A percentile compares a stretch with the other conserved stretches of the same genome.
These are phyloP conservation scores for Linderniella brevidens DNA, from an alignment of 257 asterid genomes.

Conservation along the genomic window DNA sequence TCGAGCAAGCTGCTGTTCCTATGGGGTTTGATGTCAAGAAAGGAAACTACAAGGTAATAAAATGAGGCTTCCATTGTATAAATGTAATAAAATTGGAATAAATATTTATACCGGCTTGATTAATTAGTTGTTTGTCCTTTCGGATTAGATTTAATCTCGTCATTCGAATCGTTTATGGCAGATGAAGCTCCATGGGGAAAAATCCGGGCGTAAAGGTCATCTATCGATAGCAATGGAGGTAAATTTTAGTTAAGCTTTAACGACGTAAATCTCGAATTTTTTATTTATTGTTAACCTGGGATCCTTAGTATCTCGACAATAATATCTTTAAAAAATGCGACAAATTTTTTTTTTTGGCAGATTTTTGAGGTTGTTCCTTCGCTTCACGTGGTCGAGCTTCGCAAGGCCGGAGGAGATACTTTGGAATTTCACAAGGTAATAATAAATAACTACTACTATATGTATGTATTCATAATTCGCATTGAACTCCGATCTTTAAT, in stretches of 20 bases:
- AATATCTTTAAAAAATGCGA: not conserved
- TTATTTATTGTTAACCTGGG: too few species aligned
- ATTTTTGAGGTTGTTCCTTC: slow-evolving; percentile 52
- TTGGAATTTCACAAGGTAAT: slow-evolving; percentile 61
- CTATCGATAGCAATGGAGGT: slow-evolving; percentile 58
- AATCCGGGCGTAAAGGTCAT: slow-evolving; percentile 62
- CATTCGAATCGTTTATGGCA: slow-evolving; percentile 12
- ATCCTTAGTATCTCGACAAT: not conserved
- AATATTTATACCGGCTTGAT: not conserved
- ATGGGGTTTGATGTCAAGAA: slow-evolving; percentile 42
- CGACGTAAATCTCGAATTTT: not conserved
- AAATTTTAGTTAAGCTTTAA: slow-evolving; percentile 7
- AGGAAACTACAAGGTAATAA: slow-evolving; percentile 27
- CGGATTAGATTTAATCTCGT: not conserved
- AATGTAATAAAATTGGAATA: too few species aligned
- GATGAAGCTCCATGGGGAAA: slow-evolving; percentile 63
- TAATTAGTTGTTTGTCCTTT: not conserved
- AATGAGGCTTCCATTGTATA: too few species aligned
- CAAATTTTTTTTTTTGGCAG: slow-evolving; percentile 13
- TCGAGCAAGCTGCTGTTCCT: slow-evolving; percentile 34
- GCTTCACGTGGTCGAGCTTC: slow-evolving; percentile 46
- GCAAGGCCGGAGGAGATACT: slow-evolving; percentile 62
- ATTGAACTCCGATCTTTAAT: not conserved
- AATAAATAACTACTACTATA: too few species aligned
- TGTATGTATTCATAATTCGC: not conserved